These are phyloP conservation scores for Suillus subluteus DNA, from an alignment of 768 basidiomycete genomes.

Conservation along the genomic window DNA sequence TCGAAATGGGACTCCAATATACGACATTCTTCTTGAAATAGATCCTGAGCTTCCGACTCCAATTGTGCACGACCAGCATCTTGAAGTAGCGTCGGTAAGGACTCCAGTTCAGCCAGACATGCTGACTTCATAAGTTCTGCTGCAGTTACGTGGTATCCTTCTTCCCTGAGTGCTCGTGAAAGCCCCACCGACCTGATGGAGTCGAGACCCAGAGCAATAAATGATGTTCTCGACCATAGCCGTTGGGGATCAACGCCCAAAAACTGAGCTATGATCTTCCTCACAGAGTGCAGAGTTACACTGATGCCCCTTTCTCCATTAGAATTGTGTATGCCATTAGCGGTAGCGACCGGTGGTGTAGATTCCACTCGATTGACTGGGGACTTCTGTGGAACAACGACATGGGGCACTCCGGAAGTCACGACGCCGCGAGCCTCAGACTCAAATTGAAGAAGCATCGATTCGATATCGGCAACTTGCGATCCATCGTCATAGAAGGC, in stretches of 20 bases:
- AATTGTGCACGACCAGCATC: not conserved
- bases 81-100: not conserved
- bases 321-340: constrained; percentile 2
- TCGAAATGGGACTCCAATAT: constrained; percentile 15
- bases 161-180: constrained; percentile 36
- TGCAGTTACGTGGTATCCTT: constrained; percentile 39
- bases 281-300: constrained; percentile 16
- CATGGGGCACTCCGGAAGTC: constrained; percentile 13
- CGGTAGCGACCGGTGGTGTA: not conserved
- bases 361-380: not conserved
- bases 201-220: constrained; percentile 50
- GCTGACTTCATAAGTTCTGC: constrained; percentile 39
- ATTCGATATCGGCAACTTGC: constrained; percentile 20
- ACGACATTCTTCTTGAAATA: constrained; percentile 14
- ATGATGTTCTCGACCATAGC: constrained; percentile 31
- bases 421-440: constrained; percentile 23
- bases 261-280: constrained; percentile 23
- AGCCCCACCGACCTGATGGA: constrained; percentile 52
- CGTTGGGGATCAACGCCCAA: constrained; percentile 19
- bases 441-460: constrained; percentile 30
- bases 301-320: not conserved
- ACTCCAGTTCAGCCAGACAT: constrained; percentile 10
- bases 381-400: not conserved
- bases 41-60: constrained; percentile 3
- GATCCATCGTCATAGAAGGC: constrained; percentile 28